A percentile compares a stretch with the other conserved stretches of the same genome.
Evolutionary conservation across 345 rosid species (phyloP).

Genomic region (Heritiera fomes): DNA sequence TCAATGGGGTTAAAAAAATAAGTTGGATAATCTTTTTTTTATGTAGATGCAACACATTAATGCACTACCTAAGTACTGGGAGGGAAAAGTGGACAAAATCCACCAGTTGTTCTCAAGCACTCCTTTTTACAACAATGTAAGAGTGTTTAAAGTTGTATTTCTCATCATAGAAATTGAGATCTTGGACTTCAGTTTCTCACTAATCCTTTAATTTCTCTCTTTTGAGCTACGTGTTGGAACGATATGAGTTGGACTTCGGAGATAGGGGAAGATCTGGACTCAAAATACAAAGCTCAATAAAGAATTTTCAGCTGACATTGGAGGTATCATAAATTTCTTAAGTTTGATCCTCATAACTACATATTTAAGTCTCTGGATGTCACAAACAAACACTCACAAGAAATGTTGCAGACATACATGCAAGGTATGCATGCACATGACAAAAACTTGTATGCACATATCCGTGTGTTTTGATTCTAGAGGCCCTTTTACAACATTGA

Average conservation of each 20-base stretch:
- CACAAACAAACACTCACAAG: background rate
- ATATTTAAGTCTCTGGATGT: background rate
- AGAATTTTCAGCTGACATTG: conserved; percentile 84
- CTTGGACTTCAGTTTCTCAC: conserved; percentile 3
- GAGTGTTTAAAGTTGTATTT: conserved; percentile 1
- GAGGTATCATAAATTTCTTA: conserved; percentile 45
- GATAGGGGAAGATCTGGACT: conserved; percentile 80
- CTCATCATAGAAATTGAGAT: background rate
- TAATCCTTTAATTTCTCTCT: background rate
- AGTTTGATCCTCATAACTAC: background rate
- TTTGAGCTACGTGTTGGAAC: conserved; percentile 50
- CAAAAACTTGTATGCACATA: background rate
- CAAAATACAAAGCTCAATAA: conserved; percentile 68
- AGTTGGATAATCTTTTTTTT: background rate
- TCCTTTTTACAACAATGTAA: conserved; percentile 73
- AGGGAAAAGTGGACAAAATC: conserved; percentile 55
- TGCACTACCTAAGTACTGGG: conserved; percentile 69
- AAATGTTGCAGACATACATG: background rate
- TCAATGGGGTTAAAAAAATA: background rate
- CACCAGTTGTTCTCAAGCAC: conserved; percentile 60
- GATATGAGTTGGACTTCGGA: conserved; percentile 79
- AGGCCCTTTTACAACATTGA: background rate
- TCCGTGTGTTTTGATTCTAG: background rate
- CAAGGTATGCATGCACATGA: background rate
- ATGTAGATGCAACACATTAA: conserved; percentile 60